Base-by-base conservation (phyloP, 2,329 filamentous ascomycete species). In the Fusarium piperis region DNA sequence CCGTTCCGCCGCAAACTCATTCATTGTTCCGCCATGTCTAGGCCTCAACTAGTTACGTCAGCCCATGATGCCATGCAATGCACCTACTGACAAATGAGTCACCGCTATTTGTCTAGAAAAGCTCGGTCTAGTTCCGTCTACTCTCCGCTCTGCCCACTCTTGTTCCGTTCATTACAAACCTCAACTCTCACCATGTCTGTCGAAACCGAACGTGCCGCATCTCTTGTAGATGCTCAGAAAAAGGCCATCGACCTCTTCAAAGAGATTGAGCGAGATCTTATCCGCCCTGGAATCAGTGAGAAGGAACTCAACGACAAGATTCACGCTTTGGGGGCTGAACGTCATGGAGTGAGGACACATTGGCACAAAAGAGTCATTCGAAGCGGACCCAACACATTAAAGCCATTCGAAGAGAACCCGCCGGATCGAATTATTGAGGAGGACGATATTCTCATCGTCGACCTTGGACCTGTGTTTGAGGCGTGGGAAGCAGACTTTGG, bases 301-400 rank as follows among this genome's bases (percentile, higher is more conserved):
- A 53, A 53, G 48, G 48, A 77, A 28, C 75, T 87, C 26, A 86
- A 81, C 77, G 77, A 85, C 32, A 80, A 85, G 70, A 87, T 87
- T 60, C 81, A 86, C 71, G 77, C 81, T 36, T 56, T 77, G 6
- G 76, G 72, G 13, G 51, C 51, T 6, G 26, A 63, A 23, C 73
- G 70, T 20, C 67, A 85, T 74, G 80, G 79, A 16, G 79, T 88
- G 12, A 76, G 78, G 16, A 86, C 83, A 3, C 84, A 87, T 66
- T 88, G 86, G 86, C 86, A 88, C 76, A 88, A 87, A 72, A 82
- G 85, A 6, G 81, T 87, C 1, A 80, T 87, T 35, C 79, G 86
- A 9, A 85, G 83, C 67, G 86, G 85, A 0, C 82, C 83, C 6
- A 86, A 88, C 74, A 87, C 85, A 0, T 69, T 87, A 5, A 66